Percentiles rank a stretch among this genome's conserved stretches.
Conservation (phyloP, 805 yeast species). For the Maudiozyma turicensis region DNA sequence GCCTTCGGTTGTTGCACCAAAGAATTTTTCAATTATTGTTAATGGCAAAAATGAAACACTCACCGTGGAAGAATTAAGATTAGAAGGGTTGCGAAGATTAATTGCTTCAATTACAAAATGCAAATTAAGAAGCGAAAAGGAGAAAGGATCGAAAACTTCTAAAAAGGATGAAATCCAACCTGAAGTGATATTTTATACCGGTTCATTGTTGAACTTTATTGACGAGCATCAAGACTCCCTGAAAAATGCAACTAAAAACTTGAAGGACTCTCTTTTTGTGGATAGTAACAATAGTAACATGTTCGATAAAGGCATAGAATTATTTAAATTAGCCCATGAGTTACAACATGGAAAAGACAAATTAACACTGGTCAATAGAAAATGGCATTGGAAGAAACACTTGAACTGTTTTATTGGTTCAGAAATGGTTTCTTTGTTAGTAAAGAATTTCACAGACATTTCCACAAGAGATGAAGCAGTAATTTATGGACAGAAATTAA, state of each 20-base stretch:
- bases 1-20: slow-evolving; percentile 64
- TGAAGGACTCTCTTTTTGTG: slow-evolving; percentile 30
- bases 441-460: slow-evolving; percentile 69
- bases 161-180: slow-evolving; percentile 47
- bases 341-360: slow-evolving; percentile 54
- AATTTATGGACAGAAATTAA: slow-evolving; percentile 64
- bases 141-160: slow-evolving; percentile 25
- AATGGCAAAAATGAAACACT: slow-evolving; percentile 49
- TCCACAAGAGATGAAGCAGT: slow-evolving; percentile 77
- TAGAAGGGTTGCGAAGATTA: slow-evolving; percentile 78
- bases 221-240: slow-evolving; percentile 39
- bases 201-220: slow-evolving; percentile 62
- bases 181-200: slow-evolving; percentile 80
- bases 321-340: slow-evolving; percentile 49
- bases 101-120: slow-evolving; percentile 55
- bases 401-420: slow-evolving; percentile 73
- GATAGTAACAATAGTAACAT: slow-evolving; percentile 19
- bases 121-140: slow-evolving; percentile 37
- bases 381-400: slow-evolving; percentile 85
- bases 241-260: slow-evolving; percentile 25
- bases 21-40: slow-evolving; percentile 30
- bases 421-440: slow-evolving; percentile 78
- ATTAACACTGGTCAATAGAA: slow-evolving; percentile 60
- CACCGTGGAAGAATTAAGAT: slow-evolving; percentile 74
- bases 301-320: slow-evolving; percentile 41